phyloP scores from a whole-genome alignment of 805 yeast species.

The Kregervanrija delftensis region DNA sequence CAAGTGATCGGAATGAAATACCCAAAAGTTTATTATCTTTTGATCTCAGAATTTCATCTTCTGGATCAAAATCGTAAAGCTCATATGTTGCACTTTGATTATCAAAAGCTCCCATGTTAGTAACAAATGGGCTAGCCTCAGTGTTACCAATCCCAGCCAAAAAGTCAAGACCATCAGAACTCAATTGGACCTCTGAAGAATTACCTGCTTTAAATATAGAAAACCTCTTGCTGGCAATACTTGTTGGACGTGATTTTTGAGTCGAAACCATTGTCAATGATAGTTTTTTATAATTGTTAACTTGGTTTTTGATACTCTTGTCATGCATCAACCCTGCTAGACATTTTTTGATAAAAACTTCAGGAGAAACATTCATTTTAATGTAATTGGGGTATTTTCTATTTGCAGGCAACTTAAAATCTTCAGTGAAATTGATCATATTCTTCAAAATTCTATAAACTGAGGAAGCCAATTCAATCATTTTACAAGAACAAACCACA shows the following conservation, averaged over 20 bases:
- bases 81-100: conserved; percentile 8
- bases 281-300: conserved; percentile 9
- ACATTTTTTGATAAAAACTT: conserved; percentile 53
- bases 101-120: conserved; percentile 18
- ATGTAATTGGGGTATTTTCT: conserved; percentile 64
- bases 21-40: conserved; percentile 51
- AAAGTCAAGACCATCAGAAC: conserved; percentile 40
- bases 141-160: conserved; percentile 26
- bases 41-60: conserved; percentile 45
- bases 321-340: conserved; percentile 51
- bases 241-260: background rate
- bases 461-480: conserved; percentile 44
- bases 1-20: conserved; percentile 64
- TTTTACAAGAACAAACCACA: conserved; percentile 29
- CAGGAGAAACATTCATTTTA: conserved; percentile 49
- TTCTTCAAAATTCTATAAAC: conserved; percentile 50
- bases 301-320: conserved; percentile 25
- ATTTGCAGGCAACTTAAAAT: conserved; percentile 50
- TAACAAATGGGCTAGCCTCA: conserved; percentile 23
- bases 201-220: conserved; percentile 46
- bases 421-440: conserved; percentile 42
- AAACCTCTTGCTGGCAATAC: conserved; percentile 32
- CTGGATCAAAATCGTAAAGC: conserved; percentile 10
- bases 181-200: conserved; percentile 40
- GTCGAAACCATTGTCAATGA: conserved; percentile 8